Percentiles rank a stretch among this genome's conserved stretches.
Evolutionary conservation across 1,284 basidiomycete species (phyloP).

Genomic region (Anthracocystis setariae): DNA sequence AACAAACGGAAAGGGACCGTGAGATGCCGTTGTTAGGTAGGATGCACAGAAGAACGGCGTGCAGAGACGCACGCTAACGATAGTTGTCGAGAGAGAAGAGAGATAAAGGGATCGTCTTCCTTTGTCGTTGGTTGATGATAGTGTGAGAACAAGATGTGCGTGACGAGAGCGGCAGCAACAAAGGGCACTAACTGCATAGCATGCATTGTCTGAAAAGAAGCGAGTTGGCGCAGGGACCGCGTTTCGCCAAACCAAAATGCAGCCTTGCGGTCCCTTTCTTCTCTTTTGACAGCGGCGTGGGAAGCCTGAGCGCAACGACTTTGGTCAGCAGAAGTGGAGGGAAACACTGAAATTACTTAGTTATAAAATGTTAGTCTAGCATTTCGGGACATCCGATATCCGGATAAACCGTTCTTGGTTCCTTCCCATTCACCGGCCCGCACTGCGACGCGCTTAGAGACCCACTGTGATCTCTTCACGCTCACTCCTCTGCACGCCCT

Average conservation of each 20-base stretch:
- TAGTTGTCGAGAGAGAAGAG: neutral
- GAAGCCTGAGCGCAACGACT: neutral
- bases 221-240: neutral
- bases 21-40: neutral
- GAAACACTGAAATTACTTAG: neutral
- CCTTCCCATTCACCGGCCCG: too few relatives aligned
- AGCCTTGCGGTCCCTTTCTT: neutral
- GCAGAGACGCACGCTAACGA: neutral
- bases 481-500: neutral
- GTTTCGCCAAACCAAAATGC: neutral
- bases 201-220: neutral
- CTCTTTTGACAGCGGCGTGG: neutral
- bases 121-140: neutral
- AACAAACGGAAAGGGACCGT: constrained; percentile 3
- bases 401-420: neutral
- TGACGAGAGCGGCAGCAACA: neutral
- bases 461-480: neutral
- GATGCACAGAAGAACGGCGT: neutral
- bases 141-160: neutral
- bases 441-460: too few relatives aligned
- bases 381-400: constrained; percentile 6
- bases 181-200: neutral
- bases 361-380: constrained; percentile 2
- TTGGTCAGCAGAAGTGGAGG: neutral
- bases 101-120: neutral